Base-by-base conservation (phyloP, 2,329 filamentous ascomycete species). In the Alternaria incomplexa region DNA sequence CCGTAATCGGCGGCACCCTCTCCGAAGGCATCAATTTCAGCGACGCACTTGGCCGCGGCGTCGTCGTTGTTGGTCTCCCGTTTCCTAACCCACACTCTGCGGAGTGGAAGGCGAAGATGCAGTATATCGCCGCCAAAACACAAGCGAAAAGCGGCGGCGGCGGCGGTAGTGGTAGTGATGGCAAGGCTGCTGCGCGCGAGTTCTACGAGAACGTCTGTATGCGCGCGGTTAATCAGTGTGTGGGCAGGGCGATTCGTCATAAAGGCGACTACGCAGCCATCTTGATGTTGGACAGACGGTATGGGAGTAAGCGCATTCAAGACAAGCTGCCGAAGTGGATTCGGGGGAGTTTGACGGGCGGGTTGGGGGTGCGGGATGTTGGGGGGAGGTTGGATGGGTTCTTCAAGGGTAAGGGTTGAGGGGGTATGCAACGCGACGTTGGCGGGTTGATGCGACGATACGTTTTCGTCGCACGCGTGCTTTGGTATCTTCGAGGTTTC, bases 11-110 rank as follows among this genome's bases (percentile, higher is more conserved):
- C 58, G 96, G 96, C 13, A 97, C 95, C 70, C 90, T 99, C 82
- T 97, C 93, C 61, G 96, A 99, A 81, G 96, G 96, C 68, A 99
- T 99, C 82, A 99, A 99, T 81, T 99, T 99, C 82, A 95, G 93
- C 0, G 94, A 99, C 81, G 85, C 87, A 4, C 88, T 99, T 0
- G 96, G 96, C 1, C 90, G 96, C 25, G 95, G 92, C 57, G 93
- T 99, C 9, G 84, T 97, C 13, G 91, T 98, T n/a, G 88, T 98
- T 13, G 96, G 96, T 0, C 83, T 99, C 5, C 96, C 96, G 0
- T 99, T 96, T 71, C 93, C 96, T 0, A 99, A 98, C 71, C 89
- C 93, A 56, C 88, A 92, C 70, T 93, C 91, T 10, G 90, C 93
- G 1, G 93, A 97, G 73, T 98, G 95, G 95, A 93, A 93, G 78